Evolutionary conservation across 2,329 filamentous ascomycete genomes (phyloP).

Genomic region (Lachnellula suecica): DNA sequence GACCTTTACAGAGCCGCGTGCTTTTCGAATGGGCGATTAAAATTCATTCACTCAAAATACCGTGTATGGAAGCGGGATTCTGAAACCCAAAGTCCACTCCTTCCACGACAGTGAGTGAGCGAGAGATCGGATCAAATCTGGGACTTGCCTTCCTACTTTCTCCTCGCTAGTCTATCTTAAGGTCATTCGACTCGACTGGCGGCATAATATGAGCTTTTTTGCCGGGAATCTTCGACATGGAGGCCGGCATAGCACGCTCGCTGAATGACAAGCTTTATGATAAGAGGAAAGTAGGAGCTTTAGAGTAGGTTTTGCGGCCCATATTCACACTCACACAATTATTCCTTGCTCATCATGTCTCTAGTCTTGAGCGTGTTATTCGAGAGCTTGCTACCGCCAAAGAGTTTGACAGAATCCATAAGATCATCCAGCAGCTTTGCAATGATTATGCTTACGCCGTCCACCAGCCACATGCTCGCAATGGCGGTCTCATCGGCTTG

Average conservation of each 20-base stretch:
- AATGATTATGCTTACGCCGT: constrained; percentile 98
- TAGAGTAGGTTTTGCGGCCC: constrained; percentile 93
- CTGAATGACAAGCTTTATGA: constrained; percentile 99
- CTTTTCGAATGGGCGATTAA: no score
- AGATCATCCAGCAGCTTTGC: constrained; percentile 92
- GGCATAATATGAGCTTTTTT: constrained; percentile 14
- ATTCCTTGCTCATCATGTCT: constrained; percentile 11
- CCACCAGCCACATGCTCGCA: constrained; percentile 92
- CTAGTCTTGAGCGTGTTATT: constrained; percentile 84
- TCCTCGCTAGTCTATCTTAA: background rate
- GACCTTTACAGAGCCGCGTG: no score
- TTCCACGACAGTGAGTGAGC: no score
- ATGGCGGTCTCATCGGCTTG: constrained; percentile 92
- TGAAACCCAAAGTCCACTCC: no score
- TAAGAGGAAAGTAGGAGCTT: constrained; percentile 91
- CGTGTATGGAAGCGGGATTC: no score
- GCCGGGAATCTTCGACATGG: constrained; percentile 56
- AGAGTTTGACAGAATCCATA: constrained; percentile 78
- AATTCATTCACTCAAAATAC: no score
- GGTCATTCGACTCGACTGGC: background rate
- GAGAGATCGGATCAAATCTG: background rate
- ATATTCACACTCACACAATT: background rate
- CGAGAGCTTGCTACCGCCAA: constrained; percentile 75
- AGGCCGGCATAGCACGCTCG: constrained; percentile 82
- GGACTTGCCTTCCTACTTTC: no score